phyloP scores from a whole-genome alignment of 169 alveolate genomes.

The Plasmodium cynomolgi region DNA sequence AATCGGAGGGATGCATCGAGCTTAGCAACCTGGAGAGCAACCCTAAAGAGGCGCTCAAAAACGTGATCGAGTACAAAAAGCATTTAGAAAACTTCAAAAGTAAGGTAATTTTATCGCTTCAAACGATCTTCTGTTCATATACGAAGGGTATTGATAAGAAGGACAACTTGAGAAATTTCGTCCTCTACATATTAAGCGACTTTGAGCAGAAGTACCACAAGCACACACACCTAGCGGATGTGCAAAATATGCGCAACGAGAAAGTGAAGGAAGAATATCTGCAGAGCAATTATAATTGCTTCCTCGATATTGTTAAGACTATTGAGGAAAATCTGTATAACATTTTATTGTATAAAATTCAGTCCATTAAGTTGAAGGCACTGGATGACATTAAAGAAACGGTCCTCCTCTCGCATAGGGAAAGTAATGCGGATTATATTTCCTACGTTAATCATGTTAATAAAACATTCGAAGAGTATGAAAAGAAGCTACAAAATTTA shows the following conservation, averaged over 20 bases:
- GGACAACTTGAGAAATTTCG: slow-evolving; percentile 12
- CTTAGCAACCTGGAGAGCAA: not conserved
- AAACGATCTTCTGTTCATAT: slow-evolving; percentile 16
- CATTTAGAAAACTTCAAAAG: slow-evolving; percentile 37
- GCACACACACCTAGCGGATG: slow-evolving; percentile 9
- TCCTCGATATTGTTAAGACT: slow-evolving; percentile 16
- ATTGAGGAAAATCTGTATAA: slow-evolving; percentile 45
- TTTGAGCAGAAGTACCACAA: slow-evolving; percentile 5
- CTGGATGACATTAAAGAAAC: slow-evolving; percentile 41
- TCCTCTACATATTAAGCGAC: not conserved
- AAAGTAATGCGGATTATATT: slow-evolving; percentile 19
- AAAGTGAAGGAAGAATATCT: slow-evolving; percentile 14
- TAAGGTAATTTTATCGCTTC: not conserved
- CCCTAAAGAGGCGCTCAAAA: slow-evolving; percentile 25
- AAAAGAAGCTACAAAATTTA: slow-evolving; percentile 28
- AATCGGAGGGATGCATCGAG: not conserved
- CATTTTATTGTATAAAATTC: slow-evolving; percentile 14
- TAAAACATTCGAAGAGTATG: slow-evolving; percentile 5
- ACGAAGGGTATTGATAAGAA: slow-evolving; percentile 6
- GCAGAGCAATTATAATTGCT: slow-evolving; percentile 16
- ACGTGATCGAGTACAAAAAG: slow-evolving; percentile 5
- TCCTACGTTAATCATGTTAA: slow-evolving; percentile 11
- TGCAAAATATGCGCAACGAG: slow-evolving; percentile 19
- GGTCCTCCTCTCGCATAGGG: not conserved
- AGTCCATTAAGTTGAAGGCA: slow-evolving; percentile 28